Base-by-base conservation (phyloP, 805 yeast genomes). In the Metschnikowia kunwiensis region DNA sequence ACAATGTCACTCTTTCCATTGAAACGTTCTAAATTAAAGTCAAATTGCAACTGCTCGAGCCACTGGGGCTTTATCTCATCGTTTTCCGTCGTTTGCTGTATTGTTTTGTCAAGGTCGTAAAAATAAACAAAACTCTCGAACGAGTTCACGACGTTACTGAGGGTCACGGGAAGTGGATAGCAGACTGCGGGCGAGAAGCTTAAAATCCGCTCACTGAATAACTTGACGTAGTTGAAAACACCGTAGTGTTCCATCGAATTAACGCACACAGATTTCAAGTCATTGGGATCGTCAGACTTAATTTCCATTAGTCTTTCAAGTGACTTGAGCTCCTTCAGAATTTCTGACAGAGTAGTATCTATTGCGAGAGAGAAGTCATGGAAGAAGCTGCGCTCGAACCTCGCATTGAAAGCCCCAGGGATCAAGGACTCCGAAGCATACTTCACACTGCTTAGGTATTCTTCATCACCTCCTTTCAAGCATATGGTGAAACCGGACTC, bases 111-210 rank as follows among this genome's bases (percentile, higher is more conserved):
- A 32, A 43, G 38, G 30, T 51, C 17, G 38, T 43, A 34, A 32
- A 50, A 59, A 1, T 40, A 21, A 14, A 50, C 46, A 27, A 72
- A 61, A 1, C 51, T 53, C 7, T 55, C 42, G 43, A 81, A 85
- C 1, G 82, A 56, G 10, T 63, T 65, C 30, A 86, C 63, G 0
- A 82, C 78, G 43, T 71, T 72, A 22, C 60, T 55, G 28, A 85
- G 61, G 8, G 82, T 66, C 34, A 72, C 69, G 0, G 98, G 98
- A 3, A 77, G 61, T 0, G 80, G 77, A 51, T 85, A 84, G 13
- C 73, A 68, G 0, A 89, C 89, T 34, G 88, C 77, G 0, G 98
- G 97, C 2, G 97, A 89, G 0, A 86, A 74, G 3, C 95, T 86
- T 18, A 91, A 61, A 4, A 78, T 63, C 42, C 86, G 63, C n/a